These are phyloP conservation scores for Cinnamomum chago DNA, from an alignment of 164 flowering plant genomes.

Conservation along the genomic window DNA sequence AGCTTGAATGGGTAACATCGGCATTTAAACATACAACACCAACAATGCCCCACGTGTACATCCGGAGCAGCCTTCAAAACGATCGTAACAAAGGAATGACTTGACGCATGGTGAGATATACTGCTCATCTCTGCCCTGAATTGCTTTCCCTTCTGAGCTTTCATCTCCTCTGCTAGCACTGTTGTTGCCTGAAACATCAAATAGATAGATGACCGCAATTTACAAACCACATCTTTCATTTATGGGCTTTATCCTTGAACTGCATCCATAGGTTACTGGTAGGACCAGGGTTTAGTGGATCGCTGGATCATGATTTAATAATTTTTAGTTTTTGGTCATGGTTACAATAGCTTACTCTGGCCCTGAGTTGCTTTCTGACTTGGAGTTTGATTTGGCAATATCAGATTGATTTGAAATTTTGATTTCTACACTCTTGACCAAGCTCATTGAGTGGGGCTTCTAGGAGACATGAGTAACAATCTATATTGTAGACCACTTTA, in stretches of 20 bases:
- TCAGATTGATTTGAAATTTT: background rate
- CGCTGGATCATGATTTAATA: background rate
- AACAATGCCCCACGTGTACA: slow-evolving; percentile 1
- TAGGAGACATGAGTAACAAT: too few relatives aligned
- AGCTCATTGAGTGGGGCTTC: too few relatives aligned
- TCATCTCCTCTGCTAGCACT: background rate
- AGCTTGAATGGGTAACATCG: background rate
- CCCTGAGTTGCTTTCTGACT: background rate
- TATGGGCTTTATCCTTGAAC: background rate
- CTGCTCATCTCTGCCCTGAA: background rate
- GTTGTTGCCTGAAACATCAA: background rate
- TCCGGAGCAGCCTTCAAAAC: background rate
- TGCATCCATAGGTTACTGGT: background rate
- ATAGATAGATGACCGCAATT: background rate
- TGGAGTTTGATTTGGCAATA: background rate
- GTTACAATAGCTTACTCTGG: background rate
- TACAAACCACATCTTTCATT: background rate
- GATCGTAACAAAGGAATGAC: background rate
- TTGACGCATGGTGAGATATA: slow-evolving; percentile 1
- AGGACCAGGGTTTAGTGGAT: background rate
- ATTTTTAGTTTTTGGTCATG: too few relatives aligned
- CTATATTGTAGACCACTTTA: too few relatives aligned
- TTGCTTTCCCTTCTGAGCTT: background rate
- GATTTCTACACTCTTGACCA: background rate
- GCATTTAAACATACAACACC: slow-evolving; percentile 2